phyloP scores from a whole-genome alignment of 108 stramenopile genomes.

The Pseudonitzschia delicatissima region DNA sequence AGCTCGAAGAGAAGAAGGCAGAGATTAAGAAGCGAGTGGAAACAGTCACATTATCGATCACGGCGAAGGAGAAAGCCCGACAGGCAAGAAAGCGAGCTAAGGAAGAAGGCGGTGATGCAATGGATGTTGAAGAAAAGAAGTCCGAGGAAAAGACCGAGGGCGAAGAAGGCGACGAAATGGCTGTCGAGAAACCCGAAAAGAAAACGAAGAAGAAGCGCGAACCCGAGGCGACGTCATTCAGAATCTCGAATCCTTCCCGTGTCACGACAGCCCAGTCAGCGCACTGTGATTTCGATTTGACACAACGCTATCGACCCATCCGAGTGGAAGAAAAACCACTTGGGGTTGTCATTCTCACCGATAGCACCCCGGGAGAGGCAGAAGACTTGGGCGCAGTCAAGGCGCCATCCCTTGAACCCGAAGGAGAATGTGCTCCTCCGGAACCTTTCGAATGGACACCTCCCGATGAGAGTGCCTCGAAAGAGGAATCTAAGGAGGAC shows the following conservation, averaged over 20 bases:
- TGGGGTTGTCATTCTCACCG: slow-evolving; percentile 85
- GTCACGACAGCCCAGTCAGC: slow-evolving; percentile 77
- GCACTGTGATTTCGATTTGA: slow-evolving; percentile 70
- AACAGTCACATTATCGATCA: slow-evolving; percentile 96
- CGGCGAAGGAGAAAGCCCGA: slow-evolving; percentile 94
- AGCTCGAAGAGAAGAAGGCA: slow-evolving; percentile 97
- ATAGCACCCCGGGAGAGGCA: slow-evolving; percentile 80
- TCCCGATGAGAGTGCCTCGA: slow-evolving; percentile 20
- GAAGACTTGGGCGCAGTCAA: slow-evolving; percentile 84
- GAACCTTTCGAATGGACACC: slow-evolving; percentile 91
- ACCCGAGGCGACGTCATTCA: slow-evolving; percentile 78
- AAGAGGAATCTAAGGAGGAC: slow-evolving; percentile 1
- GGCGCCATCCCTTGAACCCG: slow-evolving; percentile 73
- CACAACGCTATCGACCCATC: slow-evolving; percentile 84
- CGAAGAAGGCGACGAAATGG: slow-evolving; percentile 63
- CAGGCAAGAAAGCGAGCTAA: slow-evolving; percentile 90
- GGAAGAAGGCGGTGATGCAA: slow-evolving; percentile 57
- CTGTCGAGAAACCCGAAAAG: slow-evolving; percentile 66
- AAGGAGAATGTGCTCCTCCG: slow-evolving; percentile 83
- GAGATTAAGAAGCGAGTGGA: slow-evolving; percentile 97
- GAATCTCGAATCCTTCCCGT: slow-evolving; percentile 75
- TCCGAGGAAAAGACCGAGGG: slow-evolving; percentile 40
- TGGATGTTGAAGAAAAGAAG: slow-evolving; percentile 75
- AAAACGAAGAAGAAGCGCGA: slow-evolving; percentile 83
- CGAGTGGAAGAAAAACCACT: slow-evolving; percentile 69